phyloP scores from a whole-genome alignment of 495 filamentous ascomycete species.

The Penicillium coffeae region DNA sequence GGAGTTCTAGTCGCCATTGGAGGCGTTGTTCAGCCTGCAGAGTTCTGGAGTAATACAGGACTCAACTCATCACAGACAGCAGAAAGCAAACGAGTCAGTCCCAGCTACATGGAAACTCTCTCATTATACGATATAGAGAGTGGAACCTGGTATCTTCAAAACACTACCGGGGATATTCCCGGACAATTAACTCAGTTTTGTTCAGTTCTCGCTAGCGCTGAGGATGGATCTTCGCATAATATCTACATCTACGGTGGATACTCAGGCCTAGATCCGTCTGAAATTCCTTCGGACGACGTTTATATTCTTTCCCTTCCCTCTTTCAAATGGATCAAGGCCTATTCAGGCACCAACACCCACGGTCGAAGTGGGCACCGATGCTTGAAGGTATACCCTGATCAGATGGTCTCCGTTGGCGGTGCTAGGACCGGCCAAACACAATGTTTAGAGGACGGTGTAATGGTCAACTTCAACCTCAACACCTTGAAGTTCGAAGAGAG shows the following conservation, averaged over 20 bases:
- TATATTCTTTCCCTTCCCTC: constrained; percentile 72
- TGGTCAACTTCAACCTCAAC: constrained; percentile 64
- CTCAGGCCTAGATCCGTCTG: constrained; percentile 38
- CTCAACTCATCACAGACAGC: constrained; percentile 30
- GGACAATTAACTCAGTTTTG: constrained; percentile 57
- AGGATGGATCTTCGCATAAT: constrained; percentile 60
- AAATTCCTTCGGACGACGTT: constrained; percentile 57
- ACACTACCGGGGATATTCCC: constrained; percentile 53
- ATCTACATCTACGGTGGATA: constrained; percentile 77
- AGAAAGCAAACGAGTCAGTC: constrained; percentile 49
- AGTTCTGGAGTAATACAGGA: constrained; percentile 9
- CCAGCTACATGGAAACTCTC: constrained; percentile 59
- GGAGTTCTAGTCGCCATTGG: constrained; percentile 66
- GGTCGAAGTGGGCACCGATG: constrained; percentile 62
- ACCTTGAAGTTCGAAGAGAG: constrained; percentile 49
- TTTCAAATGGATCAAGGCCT: constrained; percentile 69
- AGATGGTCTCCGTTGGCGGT: constrained; percentile 71
- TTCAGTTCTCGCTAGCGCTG: constrained; percentile 58
- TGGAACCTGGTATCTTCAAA: constrained; percentile 51
- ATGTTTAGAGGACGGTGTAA: constrained; percentile 54
- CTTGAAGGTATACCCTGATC: constrained; percentile 64
- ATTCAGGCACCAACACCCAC: constrained; percentile 40
- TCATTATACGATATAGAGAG: constrained; percentile 67
- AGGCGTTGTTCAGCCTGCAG: constrained; percentile 56
- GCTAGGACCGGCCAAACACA: constrained; percentile 12